Base-by-base conservation (phyloP, 805 yeast genomes). In the Clavispora asparagi region DNA sequence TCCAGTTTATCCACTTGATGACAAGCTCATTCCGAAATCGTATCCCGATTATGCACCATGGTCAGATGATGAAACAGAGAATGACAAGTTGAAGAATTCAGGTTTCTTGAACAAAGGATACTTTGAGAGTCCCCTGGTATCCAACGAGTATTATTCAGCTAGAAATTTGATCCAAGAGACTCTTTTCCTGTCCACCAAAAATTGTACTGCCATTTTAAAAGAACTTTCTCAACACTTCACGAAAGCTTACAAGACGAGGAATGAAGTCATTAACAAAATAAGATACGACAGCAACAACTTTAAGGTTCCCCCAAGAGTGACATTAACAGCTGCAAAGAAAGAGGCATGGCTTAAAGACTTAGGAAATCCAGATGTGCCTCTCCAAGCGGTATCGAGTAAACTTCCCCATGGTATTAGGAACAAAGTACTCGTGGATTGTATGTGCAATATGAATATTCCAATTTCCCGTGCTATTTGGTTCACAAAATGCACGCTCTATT, bases 381-480 rank as follows among this genome's bases (percentile, higher is more conserved):
- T 92, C 41, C 72, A 77, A 38, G 79, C 78, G 48, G 76, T 91
- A 4, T 77, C 94, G 2, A 74, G 87, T 44, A 87, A 90, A 16
- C 78, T 92, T 7, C 98, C 99, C 0, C 97, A 92, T 61, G 97
- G 97, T 0, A 78, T 91, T 19, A 73, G 91, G 52, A 86, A 87
- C 60, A 79, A 81, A 53, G 74, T 77, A 1, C 69, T 92, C 16
- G 61, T 92, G 4, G 97, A 90, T 51, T 87, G 83, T 49, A 77
- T 95, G 52, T 76, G 85, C 49, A 58, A 68, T 23, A 82, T 83
- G 57, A 67, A 69, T 30, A 82, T 92, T 0, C 97, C 98, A 0
- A 68, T 85, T 1, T 61, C 77, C n/a, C 71, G 97, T 49, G 96
- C 97, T 0, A 64, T 92, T 2, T 92, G 99, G 99, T 77, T 94